Base-by-base conservation (phyloP, 1,284 basidiomycete genomes). In the Sanghuangporus weigelae region DNA sequence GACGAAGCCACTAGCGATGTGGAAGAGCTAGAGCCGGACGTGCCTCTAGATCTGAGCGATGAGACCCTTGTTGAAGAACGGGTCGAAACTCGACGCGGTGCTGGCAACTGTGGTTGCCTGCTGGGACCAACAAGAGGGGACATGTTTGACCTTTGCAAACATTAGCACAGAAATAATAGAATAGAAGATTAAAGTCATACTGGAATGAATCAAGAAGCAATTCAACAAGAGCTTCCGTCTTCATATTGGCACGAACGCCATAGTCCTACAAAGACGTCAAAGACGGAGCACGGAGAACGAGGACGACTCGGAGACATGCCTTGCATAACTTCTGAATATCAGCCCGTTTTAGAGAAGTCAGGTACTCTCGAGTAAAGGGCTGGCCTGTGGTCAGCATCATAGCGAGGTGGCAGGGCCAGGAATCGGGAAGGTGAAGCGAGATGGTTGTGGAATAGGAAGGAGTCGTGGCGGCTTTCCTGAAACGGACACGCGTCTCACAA, bases 241-340 rank as follows among this genome's bases (percentile, higher is more conserved):
- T 92, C 71, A 91, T 81, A 73, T 91, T 91, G 57, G 90, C 89
- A 73, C 82, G 87, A 65, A 92, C 83, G 63, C 89, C 89, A 72
- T 86, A 84, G 67, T 90, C 87, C 89, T 91, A 63, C 42, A 59
- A 54, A 59, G 65, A 56, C 57, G 63, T 68, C 57, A 71, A 69
- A 70, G 64, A 38, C 31, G 67, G 62, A 49, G 44, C 21, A 42
- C 40, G 11, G 57, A 31, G 26, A 31, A 21, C 35, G 57, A 51
- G 59, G 62, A 14, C 35, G 19, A n/a, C n/a, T n/a, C n/a, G n/a
- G n/a, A 42, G 26, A 42, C 71, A 62, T 69, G 89, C 90, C 77
- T 92, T 92, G 83, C 90, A 91, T 42, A 92, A 72, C 69, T 78
- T 83, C 75, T 92, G 89, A n/a, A 92, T 75, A 59, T 92, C 89